These are phyloP conservation scores for Cytospora chrysosperma DNA, from an alignment of 2,329 filamentous ascomycete species.

Conservation along the genomic window DNA sequence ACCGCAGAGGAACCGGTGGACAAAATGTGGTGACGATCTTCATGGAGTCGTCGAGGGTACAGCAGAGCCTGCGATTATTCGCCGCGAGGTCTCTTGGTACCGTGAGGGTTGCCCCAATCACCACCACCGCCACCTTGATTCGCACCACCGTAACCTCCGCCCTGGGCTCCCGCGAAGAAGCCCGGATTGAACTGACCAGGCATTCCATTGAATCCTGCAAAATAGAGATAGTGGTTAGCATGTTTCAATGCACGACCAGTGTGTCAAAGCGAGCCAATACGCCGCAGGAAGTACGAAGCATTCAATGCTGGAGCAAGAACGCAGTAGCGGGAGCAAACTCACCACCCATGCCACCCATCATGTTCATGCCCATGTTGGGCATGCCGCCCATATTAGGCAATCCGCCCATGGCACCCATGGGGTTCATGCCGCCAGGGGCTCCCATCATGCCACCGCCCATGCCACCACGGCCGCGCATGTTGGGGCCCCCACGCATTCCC, in stretches of 20 bases:
- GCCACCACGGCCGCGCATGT: slow-evolving; percentile 53
- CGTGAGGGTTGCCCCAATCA: slow-evolving; percentile 77
- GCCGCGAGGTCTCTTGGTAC: slow-evolving; percentile 74
- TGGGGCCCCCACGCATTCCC: slow-evolving; percentile 47
- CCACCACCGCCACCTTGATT: slow-evolving; percentile 51
- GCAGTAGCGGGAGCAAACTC: slow-evolving; percentile 25
- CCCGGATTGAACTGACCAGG: slow-evolving; percentile 70
- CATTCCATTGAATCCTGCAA: slow-evolving; percentile 64
- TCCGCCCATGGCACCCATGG: slow-evolving; percentile 48
- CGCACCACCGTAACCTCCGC: slow-evolving; percentile 63
- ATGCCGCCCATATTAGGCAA: slow-evolving; percentile 40
- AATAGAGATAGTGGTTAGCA: slow-evolving; percentile 26
- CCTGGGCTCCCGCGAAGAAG: slow-evolving; percentile 63
- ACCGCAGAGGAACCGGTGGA: background rate
- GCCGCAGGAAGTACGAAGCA: background rate
- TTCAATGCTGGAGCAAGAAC: background rate
- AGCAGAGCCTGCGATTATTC: slow-evolving; percentile 45
- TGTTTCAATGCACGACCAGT: background rate
- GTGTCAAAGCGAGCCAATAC: background rate
- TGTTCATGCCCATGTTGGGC: slow-evolving; percentile 36
- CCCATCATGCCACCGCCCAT: slow-evolving; percentile 54
- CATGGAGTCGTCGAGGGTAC: background rate
- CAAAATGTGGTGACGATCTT: background rate
- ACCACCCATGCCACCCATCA: slow-evolving; percentile 52
- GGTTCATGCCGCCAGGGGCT: slow-evolving; percentile 53